phyloP scores from a whole-genome alignment of 2,329 filamentous ascomycete genomes.

The Pyricularia pennisetigena region DNA sequence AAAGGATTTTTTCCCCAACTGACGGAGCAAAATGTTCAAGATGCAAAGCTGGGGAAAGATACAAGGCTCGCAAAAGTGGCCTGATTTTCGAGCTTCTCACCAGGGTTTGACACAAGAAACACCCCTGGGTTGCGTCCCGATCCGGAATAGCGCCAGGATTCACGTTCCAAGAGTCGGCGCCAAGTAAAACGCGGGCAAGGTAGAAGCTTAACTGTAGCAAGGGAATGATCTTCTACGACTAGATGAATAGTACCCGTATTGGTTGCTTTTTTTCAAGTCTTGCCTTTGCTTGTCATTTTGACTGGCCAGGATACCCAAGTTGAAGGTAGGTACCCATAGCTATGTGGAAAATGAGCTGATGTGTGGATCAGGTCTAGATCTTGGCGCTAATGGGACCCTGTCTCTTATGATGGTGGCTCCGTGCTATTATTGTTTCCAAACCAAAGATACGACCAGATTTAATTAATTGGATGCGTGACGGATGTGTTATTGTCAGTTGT shows the following conservation, averaged over 20 bases:
- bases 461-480: not conserved
- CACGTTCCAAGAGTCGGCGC: not conserved
- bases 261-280: not conserved
- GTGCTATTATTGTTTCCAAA: not conserved
- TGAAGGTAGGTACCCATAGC: not conserved
- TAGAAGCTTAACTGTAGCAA: not conserved
- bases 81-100: slow-evolving; percentile 1
- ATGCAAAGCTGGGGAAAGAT: not conserved
- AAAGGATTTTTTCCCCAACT: not conserved
- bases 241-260: not conserved
- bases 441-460: not conserved
- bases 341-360: not conserved
- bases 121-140: not conserved
- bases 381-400: not conserved
- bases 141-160: not conserved
- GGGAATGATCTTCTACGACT: not conserved
- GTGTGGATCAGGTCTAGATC: not conserved
- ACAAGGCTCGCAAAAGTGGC: not conserved
- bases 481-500: too few species aligned
- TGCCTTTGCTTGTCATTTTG: not conserved
- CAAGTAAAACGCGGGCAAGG: slow-evolving; percentile 4
- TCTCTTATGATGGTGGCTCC: not conserved
- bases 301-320: not conserved
- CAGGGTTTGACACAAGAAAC: not conserved
- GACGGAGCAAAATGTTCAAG: not conserved